A percentile compares a stretch with the other conserved stretches of the same genome.
Evolutionary conservation across 1,284 basidiomycete genomes (phyloP).

Genomic region (Boletus smithii): DNA sequence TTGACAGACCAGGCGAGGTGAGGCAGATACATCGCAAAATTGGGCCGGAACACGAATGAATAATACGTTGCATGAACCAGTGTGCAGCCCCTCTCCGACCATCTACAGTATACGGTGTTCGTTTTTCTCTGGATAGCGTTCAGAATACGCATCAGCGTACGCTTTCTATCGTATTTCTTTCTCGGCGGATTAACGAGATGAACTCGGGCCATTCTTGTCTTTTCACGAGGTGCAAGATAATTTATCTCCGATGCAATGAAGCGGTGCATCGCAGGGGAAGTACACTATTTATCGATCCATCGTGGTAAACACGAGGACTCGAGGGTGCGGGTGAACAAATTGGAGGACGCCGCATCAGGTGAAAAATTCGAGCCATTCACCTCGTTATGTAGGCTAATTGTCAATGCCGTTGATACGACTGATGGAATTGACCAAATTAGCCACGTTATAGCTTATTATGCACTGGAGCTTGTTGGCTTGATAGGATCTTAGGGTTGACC

Average conservation of each 20-base stretch:
- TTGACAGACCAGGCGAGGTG: conserved; percentile 35
- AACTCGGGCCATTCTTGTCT: conserved; percentile 15
- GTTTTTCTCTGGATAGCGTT: conserved; percentile 7
- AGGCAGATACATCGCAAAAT: conserved; percentile 36
- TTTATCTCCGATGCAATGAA: conserved; percentile 35
- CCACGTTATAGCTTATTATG: conserved; percentile 2
- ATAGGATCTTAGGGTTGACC: conserved; percentile 17
- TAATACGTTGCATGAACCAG: conserved; percentile 25
- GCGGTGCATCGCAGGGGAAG: conserved; percentile 28
- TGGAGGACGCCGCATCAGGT: conserved; percentile 10
- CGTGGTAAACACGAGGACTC: conserved; percentile 34
- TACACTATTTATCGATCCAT: conserved; percentile 22
- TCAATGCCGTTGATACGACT: conserved; percentile 8
- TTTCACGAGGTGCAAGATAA: conserved; percentile 18
- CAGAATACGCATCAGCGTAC: neutral
- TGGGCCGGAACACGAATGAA: conserved; percentile 22
- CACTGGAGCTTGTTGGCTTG: conserved; percentile 8
- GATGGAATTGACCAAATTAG: conserved; percentile 6
- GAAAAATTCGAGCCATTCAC: conserved; percentile 13
- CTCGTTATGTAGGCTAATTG: conserved; percentile 12
- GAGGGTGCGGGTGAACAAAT: conserved; percentile 19
- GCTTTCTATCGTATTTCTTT: conserved; percentile 10
- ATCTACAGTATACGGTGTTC: conserved; percentile 12
- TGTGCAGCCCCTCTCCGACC: conserved; percentile 9
- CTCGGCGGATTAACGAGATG: conserved; percentile 23